A percentile compares a stretch with the other conserved stretches of the same genome.
Evolutionary conservation across 2,329 filamentous ascomycete species (phyloP).

Genomic region (Epichloe amarillans): DNA sequence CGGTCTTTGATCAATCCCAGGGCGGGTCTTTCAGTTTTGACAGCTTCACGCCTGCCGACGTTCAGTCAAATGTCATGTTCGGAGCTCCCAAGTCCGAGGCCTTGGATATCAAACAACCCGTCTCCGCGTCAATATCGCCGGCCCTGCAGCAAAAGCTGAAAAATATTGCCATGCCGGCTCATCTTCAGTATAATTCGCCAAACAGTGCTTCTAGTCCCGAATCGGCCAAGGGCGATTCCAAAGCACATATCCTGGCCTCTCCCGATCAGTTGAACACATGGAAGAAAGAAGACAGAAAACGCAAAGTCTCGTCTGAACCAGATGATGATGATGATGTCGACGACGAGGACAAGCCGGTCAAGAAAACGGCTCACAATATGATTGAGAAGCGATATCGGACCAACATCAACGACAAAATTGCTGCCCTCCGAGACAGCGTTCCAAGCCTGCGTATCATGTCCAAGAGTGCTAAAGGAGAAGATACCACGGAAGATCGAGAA

Average conservation of each 20-base stretch:
- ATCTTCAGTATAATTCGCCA: slow-evolving; percentile 46
- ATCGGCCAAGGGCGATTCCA: slow-evolving; percentile 36
- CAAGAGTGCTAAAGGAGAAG: slow-evolving; percentile 55
- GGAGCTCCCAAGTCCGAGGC: slow-evolving; percentile 3
- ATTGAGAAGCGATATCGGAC: slow-evolving; percentile 95
- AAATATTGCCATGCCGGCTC: slow-evolving; percentile 51
- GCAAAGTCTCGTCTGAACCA: slow-evolving; percentile 51
- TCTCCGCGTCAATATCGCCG: slow-evolving; percentile 29
- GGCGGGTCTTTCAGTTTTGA: slow-evolving; percentile 19
- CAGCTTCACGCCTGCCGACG: slow-evolving; percentile 19
- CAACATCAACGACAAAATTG: slow-evolving; percentile 95
- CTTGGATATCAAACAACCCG: background rate
- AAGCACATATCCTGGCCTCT: slow-evolving; percentile 39
- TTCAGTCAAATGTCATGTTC: slow-evolving; percentile 23
- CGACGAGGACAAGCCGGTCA: slow-evolving; percentile 43
- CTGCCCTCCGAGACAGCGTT: slow-evolving; percentile 80
- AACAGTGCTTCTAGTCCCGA: slow-evolving; percentile 45
- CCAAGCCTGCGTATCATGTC: slow-evolving; percentile 78
- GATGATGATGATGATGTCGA: slow-evolving; percentile 42
- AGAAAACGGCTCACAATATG: slow-evolving; percentile 97
- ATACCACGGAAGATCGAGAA: slow-evolving; percentile 61
- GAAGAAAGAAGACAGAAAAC: slow-evolving; percentile 44
- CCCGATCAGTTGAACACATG: slow-evolving; percentile 39
- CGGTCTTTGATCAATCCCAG: slow-evolving; percentile 22
- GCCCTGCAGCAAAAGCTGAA: slow-evolving; percentile 42